Evolutionary conservation across 768 basidiomycete genomes (phyloP).

Genomic region (Butyriboletus loyo): DNA sequence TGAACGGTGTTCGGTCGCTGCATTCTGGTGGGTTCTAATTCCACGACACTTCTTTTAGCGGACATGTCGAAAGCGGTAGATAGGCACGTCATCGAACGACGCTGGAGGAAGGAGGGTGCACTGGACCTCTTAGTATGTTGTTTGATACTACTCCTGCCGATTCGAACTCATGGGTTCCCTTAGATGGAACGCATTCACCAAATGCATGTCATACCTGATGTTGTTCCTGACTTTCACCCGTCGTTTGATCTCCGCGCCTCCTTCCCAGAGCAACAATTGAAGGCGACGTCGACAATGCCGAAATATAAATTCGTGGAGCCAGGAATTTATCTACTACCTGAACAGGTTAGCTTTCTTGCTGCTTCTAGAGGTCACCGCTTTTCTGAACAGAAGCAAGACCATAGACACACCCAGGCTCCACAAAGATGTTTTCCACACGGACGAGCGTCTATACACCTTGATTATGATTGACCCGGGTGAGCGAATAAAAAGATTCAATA

Average conservation of each 20-base stretch:
- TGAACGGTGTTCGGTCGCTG: constrained; percentile 10
- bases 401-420: constrained; percentile 59
- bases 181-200: constrained; percentile 93
- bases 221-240: constrained; percentile 69
- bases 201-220: constrained; percentile 89
- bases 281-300: constrained; percentile 19
- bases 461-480: constrained; percentile 85
- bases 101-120: constrained; percentile 81
- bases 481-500: constrained; percentile 26
- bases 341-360: constrained; percentile 50
- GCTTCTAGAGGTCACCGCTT: not conserved
- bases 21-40: not conserved
- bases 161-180: not conserved
- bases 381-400: constrained; percentile 45
- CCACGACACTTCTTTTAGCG: constrained; percentile 35
- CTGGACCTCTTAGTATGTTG: constrained; percentile 71
- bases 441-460: constrained; percentile 80
- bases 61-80: constrained; percentile 69
- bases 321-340: constrained; percentile 62
- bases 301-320: constrained; percentile 54
- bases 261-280: constrained; percentile 37
- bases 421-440: constrained; percentile 78
- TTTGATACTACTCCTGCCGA: not conserved
- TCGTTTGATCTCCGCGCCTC: constrained; percentile 71
- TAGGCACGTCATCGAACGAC: constrained; percentile 77